Conservation (phyloP, 176 grass and related monocot genomes). For the Tuctoria greenei region DNA sequence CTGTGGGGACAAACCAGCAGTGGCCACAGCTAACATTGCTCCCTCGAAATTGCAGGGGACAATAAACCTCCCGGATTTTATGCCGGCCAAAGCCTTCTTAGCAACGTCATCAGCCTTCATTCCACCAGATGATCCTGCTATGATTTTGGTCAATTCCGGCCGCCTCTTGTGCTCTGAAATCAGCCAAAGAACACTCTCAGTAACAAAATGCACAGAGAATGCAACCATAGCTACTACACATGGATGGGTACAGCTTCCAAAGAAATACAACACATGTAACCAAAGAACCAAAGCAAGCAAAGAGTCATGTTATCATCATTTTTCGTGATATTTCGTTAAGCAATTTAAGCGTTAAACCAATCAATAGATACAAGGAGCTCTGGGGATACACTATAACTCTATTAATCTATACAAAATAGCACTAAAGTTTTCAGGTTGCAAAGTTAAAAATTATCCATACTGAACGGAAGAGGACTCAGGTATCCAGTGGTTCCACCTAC, state of each 20-base stretch:
- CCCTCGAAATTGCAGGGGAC: constrained; percentile 93
- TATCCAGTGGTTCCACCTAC: not conserved
- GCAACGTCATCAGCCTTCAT: constrained; percentile 88
- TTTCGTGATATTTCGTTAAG: no score
- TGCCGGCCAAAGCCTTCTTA: constrained; percentile 72
- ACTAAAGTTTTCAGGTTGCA: not conserved
- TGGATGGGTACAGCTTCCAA: not conserved
- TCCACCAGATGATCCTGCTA: constrained; percentile 68
- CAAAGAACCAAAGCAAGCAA: no score
- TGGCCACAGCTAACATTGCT: constrained; percentile 76
- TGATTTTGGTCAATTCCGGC: constrained; percentile 73
- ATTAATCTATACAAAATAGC: no score
- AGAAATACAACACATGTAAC: not conserved
- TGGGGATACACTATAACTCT: no score
- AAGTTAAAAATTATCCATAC: not conserved
- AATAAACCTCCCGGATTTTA: constrained; percentile 78
- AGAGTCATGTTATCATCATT: no score
- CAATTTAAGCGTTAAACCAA: no score
- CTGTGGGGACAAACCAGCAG: constrained; percentile 81
- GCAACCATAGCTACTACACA: not conserved
- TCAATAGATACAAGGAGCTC: no score
- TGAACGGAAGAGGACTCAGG: constrained; percentile 6
- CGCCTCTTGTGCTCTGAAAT: constrained; percentile 74
- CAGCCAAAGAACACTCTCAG: constrained; percentile 4
- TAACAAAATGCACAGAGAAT: not conserved